Conservation (phyloP, 192 early-diverging fungal species). For the Umbelopsis vinacea region DNA sequence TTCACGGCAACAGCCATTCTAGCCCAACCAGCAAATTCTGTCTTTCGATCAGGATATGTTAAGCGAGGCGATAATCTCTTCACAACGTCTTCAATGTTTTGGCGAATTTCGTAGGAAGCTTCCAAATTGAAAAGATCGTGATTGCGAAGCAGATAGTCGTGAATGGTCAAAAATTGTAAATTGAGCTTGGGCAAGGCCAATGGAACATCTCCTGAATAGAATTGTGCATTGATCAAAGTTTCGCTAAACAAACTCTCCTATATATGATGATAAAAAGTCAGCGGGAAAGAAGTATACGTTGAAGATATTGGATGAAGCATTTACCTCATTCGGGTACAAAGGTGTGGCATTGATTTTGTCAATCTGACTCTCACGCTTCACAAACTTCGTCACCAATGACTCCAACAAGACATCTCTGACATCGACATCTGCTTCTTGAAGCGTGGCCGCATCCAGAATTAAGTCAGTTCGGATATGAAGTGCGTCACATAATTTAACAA, state of each 20-base stretch:
- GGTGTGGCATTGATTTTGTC: constrained; percentile 70
- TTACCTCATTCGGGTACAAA: constrained; percentile 79
- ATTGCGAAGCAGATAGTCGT: constrained; percentile 90
- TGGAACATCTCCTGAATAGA: constrained; percentile 55
- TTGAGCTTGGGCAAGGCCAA: constrained; percentile 86
- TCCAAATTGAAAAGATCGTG: constrained; percentile 86
- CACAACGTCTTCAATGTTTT: constrained; percentile 89
- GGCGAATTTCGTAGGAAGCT: constrained; percentile 79
- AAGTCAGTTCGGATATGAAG: constrained; percentile 66
- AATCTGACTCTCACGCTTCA: constrained; percentile 68
- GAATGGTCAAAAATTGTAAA: constrained; percentile 91
- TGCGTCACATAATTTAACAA: constrained; percentile 60
- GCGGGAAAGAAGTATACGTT: not conserved
- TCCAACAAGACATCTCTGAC: constrained; percentile 61
- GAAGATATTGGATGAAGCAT: not conserved
- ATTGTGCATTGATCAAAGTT: constrained; percentile 69
- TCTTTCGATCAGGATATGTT: constrained; percentile 56
- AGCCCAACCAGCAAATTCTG: constrained; percentile 91
- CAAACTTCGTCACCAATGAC: constrained; percentile 57
- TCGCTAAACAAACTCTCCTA: constrained; percentile 74
- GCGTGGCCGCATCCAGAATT: constrained; percentile 28
- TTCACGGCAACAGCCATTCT: constrained; percentile 85
- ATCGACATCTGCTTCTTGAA: constrained; percentile 29
- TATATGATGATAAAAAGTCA: constrained; percentile 19
- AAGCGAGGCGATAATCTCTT: constrained; percentile 73